Percentiles rank a stretch among this genome's conserved stretches.
Conservation (phyloP, 140 eudicot species). For the Bidens hawaiensis region DNA sequence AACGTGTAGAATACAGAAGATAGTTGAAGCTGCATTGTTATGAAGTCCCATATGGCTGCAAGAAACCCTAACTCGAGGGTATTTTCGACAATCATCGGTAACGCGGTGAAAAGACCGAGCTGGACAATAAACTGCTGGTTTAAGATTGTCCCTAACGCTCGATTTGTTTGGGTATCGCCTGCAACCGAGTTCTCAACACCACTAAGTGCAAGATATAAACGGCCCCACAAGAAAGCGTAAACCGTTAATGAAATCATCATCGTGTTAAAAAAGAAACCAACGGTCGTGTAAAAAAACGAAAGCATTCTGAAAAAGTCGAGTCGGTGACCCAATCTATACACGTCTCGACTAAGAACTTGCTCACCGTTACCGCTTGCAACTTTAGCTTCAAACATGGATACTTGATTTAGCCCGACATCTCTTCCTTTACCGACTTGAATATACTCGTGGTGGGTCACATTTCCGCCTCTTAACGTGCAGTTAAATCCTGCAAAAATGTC, state of each 20-base stretch:
- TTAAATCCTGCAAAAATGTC: constrained; percentile 97
- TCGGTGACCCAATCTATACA: constrained; percentile 90
- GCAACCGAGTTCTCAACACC: constrained; percentile 63
- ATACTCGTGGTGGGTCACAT: constrained; percentile 92
- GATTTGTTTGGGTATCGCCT: constrained; percentile 38
- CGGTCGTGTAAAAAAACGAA: constrained; percentile 91
- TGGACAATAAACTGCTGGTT: constrained; percentile 91
- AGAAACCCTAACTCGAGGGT: constrained; percentile 94
- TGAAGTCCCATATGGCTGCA: constrained; percentile 82
- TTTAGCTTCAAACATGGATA: constrained; percentile 96
- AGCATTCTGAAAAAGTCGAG: constrained; percentile 95
- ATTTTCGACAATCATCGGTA: constrained; percentile 92
- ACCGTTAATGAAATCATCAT: constrained; percentile 86
- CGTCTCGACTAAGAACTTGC: constrained; percentile 91
- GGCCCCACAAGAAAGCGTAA: constrained; percentile 92
- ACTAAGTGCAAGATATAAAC: constrained; percentile 82
- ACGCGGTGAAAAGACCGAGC: constrained; percentile 87
- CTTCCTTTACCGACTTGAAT: constrained; percentile 95
- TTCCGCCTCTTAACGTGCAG: constrained; percentile 97
- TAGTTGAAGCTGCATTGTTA: constrained; percentile 91
- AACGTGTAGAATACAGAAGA: constrained; percentile 85
- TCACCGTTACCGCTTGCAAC: constrained; percentile 98
- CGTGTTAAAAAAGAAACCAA: constrained; percentile 84
- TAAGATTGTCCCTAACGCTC: constrained; percentile 80
- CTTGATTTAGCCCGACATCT: constrained; percentile 92